These are phyloP conservation scores for Chlamydomonas applanata DNA, from an alignment of 139 green algal genomes.

Conservation along the genomic window DNA sequence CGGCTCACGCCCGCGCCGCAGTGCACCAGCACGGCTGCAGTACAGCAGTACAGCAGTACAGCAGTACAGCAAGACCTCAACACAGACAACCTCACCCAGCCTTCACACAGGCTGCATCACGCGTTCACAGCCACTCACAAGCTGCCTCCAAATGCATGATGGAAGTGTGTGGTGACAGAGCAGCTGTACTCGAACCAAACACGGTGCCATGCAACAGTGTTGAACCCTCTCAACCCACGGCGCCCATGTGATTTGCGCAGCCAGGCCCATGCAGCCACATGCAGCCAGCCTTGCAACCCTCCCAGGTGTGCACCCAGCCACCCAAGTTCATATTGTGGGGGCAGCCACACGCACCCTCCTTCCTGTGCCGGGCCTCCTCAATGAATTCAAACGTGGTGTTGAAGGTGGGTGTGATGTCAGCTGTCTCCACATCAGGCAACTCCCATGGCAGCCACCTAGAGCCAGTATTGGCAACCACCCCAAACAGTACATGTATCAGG, in stretches of 20 bases:
- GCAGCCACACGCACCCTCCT: constrained; percentile 30
- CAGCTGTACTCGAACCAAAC: no score
- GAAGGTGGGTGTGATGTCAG: constrained; percentile 69
- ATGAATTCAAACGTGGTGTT: constrained; percentile 65
- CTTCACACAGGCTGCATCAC: no score
- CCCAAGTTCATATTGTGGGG: neutral
- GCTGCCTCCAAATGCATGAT: neutral
- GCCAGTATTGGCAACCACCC: no score
- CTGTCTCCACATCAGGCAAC: constrained; percentile 64
- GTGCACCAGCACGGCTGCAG: constrained; percentile 75
- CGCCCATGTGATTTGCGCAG: no score
- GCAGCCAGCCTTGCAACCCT: no score
- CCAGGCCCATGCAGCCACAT: neutral
- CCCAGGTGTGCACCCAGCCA: neutral
- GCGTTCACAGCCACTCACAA: neutral
- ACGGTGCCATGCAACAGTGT: no score
- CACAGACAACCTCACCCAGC: constrained; percentile 5
- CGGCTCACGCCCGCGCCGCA: constrained; percentile 79
- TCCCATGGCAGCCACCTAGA: constrained; percentile 9
- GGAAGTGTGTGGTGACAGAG: neutral
- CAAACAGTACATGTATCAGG: no score
- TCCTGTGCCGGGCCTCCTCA: constrained; percentile 45
- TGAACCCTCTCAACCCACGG: no score
- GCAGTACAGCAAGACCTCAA: neutral
- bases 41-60: no score